Evolutionary conservation across 306 rosid species (phyloP).

Genomic region (Quillaja saponaria): DNA sequence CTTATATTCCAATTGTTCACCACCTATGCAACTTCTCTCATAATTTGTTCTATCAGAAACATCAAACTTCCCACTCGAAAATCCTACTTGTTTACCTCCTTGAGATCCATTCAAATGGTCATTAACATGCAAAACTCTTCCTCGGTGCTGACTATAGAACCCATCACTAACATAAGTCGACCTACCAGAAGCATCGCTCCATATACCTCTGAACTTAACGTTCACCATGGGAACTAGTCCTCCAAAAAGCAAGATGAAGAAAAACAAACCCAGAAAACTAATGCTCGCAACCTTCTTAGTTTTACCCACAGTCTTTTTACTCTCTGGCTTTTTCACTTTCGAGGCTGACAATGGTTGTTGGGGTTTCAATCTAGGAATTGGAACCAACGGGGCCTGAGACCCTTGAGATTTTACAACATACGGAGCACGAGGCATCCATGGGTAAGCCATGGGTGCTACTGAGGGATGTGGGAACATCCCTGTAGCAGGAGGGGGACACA

Average conservation of each 20-base stretch:
- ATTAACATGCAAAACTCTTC: conserved; percentile 57
- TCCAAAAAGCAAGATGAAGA: conserved; percentile 78
- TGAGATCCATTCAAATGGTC: conserved; percentile 51
- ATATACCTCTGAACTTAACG: conserved; percentile 57
- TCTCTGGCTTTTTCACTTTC: conserved; percentile 51
- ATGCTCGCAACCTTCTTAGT: conserved; percentile 96
- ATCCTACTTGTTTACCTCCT: conserved; percentile 37
- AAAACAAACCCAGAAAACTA: conserved; percentile 83
- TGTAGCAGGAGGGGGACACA: conserved; percentile 56
- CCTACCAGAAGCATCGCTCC: conserved; percentile 45
- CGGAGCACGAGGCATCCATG: conserved; percentile 79
- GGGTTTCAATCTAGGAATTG: conserved; percentile 86
- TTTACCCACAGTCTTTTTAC: conserved; percentile 65
- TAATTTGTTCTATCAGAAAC: conserved; percentile 31
- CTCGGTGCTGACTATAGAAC: conserved; percentile 46
- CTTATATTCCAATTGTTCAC: conserved; percentile 34
- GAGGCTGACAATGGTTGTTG: conserved; percentile 52
- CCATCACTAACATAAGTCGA: conserved; percentile 45
- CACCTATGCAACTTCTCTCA: conserved; percentile 40
- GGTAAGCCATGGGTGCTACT: conserved; percentile 69
- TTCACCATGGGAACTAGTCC: conserved; percentile 69
- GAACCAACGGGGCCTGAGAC: conserved; percentile 85
- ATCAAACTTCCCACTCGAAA: conserved; percentile 47
- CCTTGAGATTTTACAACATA: conserved; percentile 80
- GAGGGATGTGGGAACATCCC: conserved; percentile 81